Base-by-base conservation (phyloP, 768 basidiomycete species). In the Trametopsis cervina region DNA sequence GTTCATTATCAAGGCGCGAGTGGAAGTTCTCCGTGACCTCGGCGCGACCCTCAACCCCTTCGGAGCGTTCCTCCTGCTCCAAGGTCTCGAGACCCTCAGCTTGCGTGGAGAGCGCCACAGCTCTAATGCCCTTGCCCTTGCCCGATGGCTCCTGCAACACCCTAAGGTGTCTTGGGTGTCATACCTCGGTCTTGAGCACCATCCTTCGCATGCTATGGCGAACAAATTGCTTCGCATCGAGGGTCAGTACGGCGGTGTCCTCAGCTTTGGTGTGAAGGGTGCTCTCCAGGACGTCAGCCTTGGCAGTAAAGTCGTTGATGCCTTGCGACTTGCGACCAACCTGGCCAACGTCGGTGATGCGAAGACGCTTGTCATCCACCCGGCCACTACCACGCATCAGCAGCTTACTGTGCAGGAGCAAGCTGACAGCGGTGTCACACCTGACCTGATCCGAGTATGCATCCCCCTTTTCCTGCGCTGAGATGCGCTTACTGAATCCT, bases 301-400 rank as follows among this genome's bases (percentile, higher is more conserved):
- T 2, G 83, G 81, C 5, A 77, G 74, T 66, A 71, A 71, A 48
- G 69, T 84, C 25, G 83, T 91, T 12, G 88, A 92, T 54, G 73
- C 64, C 52, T 70, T 92, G 49, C 77, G 74, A 57, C 71, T 91
- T 4, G 83, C 82, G 15, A 84, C 81, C 56, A 67, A 87, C 58
- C 71, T 88, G 7, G 84, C 83, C 11, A 88, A 88, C 57, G 81
- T 87, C 21, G 77, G 80, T 22, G 82, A 85, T 50, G 80, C 83
- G n/a, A 88, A 89, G 66, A 87, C 83, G 5, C 74, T 90, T 13
- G 82, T 86, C 35, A 85, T 89, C 49, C 83, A 86, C 57, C 86
- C 88, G 1, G 83, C 81, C 4, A 75, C 77, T 20, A 89, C 89
- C 20, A 90, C 88, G 0, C 88, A 91, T 58, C 70, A 78, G 33